Percentiles rank a stretch among this genome's conserved stretches.
Conservation (phyloP, 169 alveolate species). For the Plasmodium ovale region DNA sequence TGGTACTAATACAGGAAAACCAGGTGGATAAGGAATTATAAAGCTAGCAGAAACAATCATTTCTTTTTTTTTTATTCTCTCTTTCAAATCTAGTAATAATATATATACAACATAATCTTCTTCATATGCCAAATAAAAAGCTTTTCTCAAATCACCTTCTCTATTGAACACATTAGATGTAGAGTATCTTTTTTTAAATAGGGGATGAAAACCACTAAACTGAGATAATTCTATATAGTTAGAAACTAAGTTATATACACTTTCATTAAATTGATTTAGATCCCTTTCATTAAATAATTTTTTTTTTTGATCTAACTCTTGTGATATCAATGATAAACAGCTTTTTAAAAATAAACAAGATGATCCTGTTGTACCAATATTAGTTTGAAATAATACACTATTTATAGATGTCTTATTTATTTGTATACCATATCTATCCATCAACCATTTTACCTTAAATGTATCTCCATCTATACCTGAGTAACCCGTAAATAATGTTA, state of each 20-base stretch:
- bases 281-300: constrained; percentile 62
- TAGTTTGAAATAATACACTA: constrained; percentile 79
- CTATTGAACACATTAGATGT: constrained; percentile 27
- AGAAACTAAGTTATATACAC: constrained; percentile 66
- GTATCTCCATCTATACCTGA: constrained; percentile 82
- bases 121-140: constrained; percentile 79
- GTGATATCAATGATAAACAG: constrained; percentile 73
- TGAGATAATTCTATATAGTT: constrained; percentile 61
- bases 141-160: constrained; percentile 79
- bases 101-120: constrained; percentile 76
- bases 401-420: constrained; percentile 80
- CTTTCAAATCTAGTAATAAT: constrained; percentile 47
- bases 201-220: constrained; percentile 70
- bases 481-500: constrained; percentile 78
- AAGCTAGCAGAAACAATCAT: constrained; percentile 78
- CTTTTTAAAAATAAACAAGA: constrained; percentile 77
- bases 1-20: constrained; percentile 81
- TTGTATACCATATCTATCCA: constrained; percentile 81
- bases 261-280: constrained; percentile 76
- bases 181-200: constrained; percentile 46
- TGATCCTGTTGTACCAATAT: constrained; percentile 81
- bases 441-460: constrained; percentile 81
- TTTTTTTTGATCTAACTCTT: constrained; percentile 70
- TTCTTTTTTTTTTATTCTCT: constrained; percentile 22
- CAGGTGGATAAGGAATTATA: constrained; percentile 83